These are phyloP conservation scores for Acacia acuminata DNA, from an alignment of 306 rosid species.

Conservation along the genomic window DNA sequence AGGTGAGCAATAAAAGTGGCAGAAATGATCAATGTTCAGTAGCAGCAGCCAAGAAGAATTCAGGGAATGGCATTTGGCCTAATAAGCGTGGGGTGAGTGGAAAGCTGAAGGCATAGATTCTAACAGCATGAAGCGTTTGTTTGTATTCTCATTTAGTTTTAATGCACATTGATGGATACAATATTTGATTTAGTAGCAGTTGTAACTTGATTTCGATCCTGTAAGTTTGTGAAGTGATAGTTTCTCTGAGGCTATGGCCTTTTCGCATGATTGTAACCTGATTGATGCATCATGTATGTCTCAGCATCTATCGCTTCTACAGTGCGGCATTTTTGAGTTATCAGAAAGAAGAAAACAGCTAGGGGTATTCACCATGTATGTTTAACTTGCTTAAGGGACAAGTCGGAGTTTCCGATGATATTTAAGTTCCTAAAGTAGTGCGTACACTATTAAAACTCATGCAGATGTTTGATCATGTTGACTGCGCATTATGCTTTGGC, in stretches of 20 bases:
- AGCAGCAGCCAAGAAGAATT: slow-evolving; percentile 83
- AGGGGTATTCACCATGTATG: background rate
- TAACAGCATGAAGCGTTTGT: slow-evolving; percentile 4
- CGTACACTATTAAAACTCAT: background rate
- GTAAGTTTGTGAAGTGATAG: slow-evolving; percentile 5
- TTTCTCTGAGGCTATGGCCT: background rate
- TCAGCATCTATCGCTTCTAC: background rate
- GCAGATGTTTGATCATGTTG: too few species aligned
- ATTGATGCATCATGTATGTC: background rate
- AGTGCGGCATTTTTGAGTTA: background rate
- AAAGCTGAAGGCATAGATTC: slow-evolving; percentile 69
- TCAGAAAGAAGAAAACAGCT: background rate
- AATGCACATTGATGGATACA: slow-evolving; percentile 15
- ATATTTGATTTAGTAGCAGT: slow-evolving; percentile 18
- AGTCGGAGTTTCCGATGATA: background rate
- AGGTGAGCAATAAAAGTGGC: slow-evolving; percentile 53
- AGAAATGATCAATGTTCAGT: slow-evolving; percentile 74
- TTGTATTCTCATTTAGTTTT: slow-evolving; percentile 27
- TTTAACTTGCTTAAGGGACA: too few species aligned
- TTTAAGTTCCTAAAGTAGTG: background rate
- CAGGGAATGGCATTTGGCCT: slow-evolving; percentile 63
- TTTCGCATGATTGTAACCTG: background rate
- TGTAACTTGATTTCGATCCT: slow-evolving; percentile 11
- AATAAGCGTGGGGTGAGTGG: slow-evolving; percentile 62
- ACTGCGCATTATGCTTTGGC: too few species aligned